These are phyloP conservation scores for Rhizoctonia solani DNA, from an alignment of 1,284 basidiomycete species.

Conservation along the genomic window DNA sequence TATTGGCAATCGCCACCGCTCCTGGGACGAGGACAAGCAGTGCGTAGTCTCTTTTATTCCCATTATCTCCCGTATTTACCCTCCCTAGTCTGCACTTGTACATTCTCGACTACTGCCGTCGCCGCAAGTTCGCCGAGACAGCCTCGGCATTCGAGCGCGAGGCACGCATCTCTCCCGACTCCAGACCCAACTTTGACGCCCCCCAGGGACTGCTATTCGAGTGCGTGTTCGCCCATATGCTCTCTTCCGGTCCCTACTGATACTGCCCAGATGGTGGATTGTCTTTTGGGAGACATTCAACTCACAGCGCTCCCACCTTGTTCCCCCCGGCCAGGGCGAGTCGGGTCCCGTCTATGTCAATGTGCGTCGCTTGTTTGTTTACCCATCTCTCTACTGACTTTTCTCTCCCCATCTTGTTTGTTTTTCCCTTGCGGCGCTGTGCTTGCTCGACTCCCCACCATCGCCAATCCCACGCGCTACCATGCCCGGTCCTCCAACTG, in stretches of 20 bases:
- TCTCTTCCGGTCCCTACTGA: neutral
- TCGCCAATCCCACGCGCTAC: neutral
- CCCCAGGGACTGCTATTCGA: conserved; percentile 79
- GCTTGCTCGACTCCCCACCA: too few relatives aligned
- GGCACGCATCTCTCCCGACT: conserved; percentile 62
- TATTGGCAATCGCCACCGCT: conserved; percentile 22
- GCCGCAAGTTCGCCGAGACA: conserved; percentile 72
- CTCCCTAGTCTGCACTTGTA: conserved; percentile 58
- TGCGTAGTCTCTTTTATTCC: conserved; percentile 41
- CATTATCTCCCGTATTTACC: neutral
- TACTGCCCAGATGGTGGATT: conserved; percentile 81
- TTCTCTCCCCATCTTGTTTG: too few relatives aligned
- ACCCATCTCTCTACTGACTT: too few relatives aligned
- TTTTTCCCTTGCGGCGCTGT: too few relatives aligned
- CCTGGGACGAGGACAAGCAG: conserved; percentile 64
- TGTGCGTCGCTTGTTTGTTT: conserved; percentile 5
- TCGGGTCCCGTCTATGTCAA: conserved; percentile 21
- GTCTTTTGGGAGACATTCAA: conserved; percentile 80
- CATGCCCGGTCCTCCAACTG: neutral
- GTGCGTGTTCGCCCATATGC: conserved; percentile 52
- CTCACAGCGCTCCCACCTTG: conserved; percentile 5
- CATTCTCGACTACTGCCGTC: conserved; percentile 78
- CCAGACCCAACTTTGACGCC: conserved; percentile 74
- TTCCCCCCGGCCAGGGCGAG: neutral
- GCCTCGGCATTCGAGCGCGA: conserved; percentile 65